These are phyloP conservation scores for Epichloe glyceriae DNA, from an alignment of 2,329 filamentous ascomycete genomes.

Conservation along the genomic window DNA sequence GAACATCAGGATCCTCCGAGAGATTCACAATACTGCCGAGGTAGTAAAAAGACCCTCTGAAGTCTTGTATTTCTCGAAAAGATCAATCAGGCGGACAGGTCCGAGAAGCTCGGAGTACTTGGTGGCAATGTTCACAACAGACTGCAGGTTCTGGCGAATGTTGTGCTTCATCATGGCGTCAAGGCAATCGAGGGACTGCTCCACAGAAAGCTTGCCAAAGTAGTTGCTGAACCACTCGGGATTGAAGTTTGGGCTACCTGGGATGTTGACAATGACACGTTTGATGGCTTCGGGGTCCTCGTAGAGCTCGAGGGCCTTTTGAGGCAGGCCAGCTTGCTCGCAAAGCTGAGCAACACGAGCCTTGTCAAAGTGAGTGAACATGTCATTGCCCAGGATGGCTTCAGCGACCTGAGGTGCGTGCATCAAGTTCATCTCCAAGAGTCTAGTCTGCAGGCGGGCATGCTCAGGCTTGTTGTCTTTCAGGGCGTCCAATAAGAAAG, in stretches of 20 bases:
- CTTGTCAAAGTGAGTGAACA: slow-evolving; percentile 97
- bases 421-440: slow-evolving; percentile 95
- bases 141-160: slow-evolving; percentile 91
- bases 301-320: slow-evolving; percentile 86
- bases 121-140: slow-evolving; percentile 88
- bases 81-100: slow-evolving; percentile 73
- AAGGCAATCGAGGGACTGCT: slow-evolving; percentile 85
- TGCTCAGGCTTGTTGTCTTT: slow-evolving; percentile 94
- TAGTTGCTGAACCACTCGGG: slow-evolving; percentile 85
- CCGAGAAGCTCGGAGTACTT: slow-evolving; percentile 96
- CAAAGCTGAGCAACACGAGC: slow-evolving; percentile 77
- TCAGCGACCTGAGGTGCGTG: slow-evolving; percentile 96
- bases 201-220: slow-evolving; percentile 89
- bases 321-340: slow-evolving; percentile 78
- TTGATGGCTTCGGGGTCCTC: slow-evolving; percentile 84
- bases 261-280: slow-evolving; percentile 74
- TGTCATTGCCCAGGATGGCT: slow-evolving; percentile 93
- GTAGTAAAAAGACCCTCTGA: slow-evolving; percentile 96
- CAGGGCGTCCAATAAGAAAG: slow-evolving; percentile 91
- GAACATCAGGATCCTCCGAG: slow-evolving; percentile 86
- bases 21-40: slow-evolving; percentile 96
- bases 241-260: slow-evolving; percentile 71
- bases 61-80: slow-evolving; percentile 96
- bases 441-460: slow-evolving; percentile 79
- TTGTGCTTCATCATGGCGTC: slow-evolving; percentile 95